These are phyloP conservation scores for Torulaspora franciscae DNA, from an alignment of 805 yeast genomes.

Conservation along the genomic window DNA sequence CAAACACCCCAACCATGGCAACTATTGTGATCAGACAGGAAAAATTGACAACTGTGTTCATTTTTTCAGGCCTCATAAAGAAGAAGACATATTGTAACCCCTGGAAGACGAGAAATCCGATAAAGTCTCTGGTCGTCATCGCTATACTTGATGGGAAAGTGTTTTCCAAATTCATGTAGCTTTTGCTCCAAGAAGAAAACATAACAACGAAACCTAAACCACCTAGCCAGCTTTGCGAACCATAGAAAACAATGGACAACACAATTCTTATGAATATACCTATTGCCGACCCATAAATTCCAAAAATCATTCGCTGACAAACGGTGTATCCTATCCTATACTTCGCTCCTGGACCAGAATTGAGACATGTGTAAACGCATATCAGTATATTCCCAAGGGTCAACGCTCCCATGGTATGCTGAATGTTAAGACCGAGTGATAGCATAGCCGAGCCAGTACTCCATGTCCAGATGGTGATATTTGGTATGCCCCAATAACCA, in stretches of 20 bases:
- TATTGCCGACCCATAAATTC: slow-evolving; percentile 39
- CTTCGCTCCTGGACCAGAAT: slow-evolving; percentile 40
- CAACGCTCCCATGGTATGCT: slow-evolving; percentile 41
- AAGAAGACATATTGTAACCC: slow-evolving; percentile 24
- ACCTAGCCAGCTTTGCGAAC: slow-evolving; percentile 43
- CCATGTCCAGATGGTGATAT: slow-evolving; percentile 37
- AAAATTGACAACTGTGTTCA: slow-evolving; percentile 30
- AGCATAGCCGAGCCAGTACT: slow-evolving; percentile 39
- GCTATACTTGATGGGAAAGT: slow-evolving; percentile 37
- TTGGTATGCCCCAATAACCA: slow-evolving; percentile 37
- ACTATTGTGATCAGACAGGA: slow-evolving; percentile 32
- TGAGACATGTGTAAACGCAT: slow-evolving; percentile 35
- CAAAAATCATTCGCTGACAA: slow-evolving; percentile 38
- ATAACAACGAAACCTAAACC: slow-evolving; percentile 39
- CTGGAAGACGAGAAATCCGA: slow-evolving; percentile 41
- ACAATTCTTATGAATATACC: slow-evolving; percentile 40
- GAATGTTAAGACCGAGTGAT: slow-evolving; percentile 38
- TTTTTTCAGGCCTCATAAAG: slow-evolving; percentile 34
- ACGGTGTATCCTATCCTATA: slow-evolving; percentile 41
- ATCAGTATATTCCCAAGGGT: slow-evolving; percentile 39
- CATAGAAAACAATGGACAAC: slow-evolving; percentile 41
- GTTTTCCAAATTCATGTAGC: slow-evolving; percentile 37
- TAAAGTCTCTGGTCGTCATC: slow-evolving; percentile 41
- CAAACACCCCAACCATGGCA: slow-evolving; percentile 35
- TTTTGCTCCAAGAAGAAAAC: slow-evolving; percentile 36